Evolutionary conservation across 176 grass and related monocot species (phyloP), one percentile per base, ranked within the genome.

Genomic region (Carex kokanica): DNA sequence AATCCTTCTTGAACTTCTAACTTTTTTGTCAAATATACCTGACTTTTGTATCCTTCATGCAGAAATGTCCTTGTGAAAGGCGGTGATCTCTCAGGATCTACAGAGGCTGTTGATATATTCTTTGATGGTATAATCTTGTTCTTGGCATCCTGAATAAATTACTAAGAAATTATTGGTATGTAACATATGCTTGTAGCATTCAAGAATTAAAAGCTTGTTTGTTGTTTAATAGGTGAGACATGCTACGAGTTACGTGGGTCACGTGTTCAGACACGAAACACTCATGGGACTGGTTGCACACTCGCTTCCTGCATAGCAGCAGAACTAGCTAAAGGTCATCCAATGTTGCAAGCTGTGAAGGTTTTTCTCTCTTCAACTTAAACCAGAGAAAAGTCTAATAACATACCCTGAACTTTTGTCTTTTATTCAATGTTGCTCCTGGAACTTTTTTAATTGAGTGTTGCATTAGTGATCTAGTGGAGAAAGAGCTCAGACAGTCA

Each of bases 281-380:
- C 93, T 53, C 96, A 98, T 78, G 96, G 96, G 85, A 98, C 96
- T 21, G 96, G 96, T 67, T 98, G 96, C 91, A 98, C 96, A 86
- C 83, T 98, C 64, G 93, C 96, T 69, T 98, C 93, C 64, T 95
- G 89, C 81, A 93, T 98, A 73, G 91, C 96, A 43, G 88, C 96
- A 40, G 93, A 90, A 88, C 88, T 98, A 88, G 91, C 96, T 49
- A 98, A 98, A 90, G 95, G 95, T 78, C 78, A 81, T 58, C 53
- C 81, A 49, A 95, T 98, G 89, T 75, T 95, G 57, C 86, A 90
- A 79, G 91, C 92, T 91, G 87, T 95, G 87, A 67, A 90, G 92
- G 95, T 91, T 43, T 52, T 20, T 86, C 78, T 74, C 14, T 52
- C 25, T 29, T 83, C 5, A 51, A 52, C 41, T 74, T 49, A 74